Evolutionary conservation across 352 stramenopile species (phyloP).

Genomic region (Phytophthora foliorum): DNA sequence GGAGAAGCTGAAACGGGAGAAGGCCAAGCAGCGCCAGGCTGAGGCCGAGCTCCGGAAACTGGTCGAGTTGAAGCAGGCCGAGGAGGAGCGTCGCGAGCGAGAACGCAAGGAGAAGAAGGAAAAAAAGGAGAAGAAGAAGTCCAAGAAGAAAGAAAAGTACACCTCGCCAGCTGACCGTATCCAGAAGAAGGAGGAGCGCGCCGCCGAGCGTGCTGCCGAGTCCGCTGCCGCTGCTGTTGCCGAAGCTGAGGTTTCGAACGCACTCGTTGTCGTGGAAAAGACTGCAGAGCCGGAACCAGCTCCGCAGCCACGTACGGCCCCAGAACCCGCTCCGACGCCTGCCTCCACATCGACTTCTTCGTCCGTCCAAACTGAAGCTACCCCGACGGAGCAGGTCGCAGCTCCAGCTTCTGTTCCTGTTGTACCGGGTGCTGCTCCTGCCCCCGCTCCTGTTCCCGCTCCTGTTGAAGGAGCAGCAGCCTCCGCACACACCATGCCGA

Average conservation of each 20-base stretch:
- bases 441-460: conserved; percentile 20
- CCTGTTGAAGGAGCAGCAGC: conserved; percentile 3
- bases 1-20: conserved; percentile 50
- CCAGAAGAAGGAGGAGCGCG: conserved; percentile 50
- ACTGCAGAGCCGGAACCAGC: conserved; percentile 18
- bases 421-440: conserved; percentile 5
- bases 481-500: conserved; percentile 29
- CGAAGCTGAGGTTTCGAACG: conserved; percentile 49
- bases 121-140: conserved; percentile 58
- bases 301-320: conserved; percentile 8
- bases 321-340: conserved; percentile 5
- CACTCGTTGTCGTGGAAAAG: conserved; percentile 62
- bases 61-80: conserved; percentile 49
- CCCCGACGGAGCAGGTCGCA: background rate
- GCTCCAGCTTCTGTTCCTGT: conserved; percentile 9
- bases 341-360: conserved; percentile 8
- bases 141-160: conserved; percentile 71
- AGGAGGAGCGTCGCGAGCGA: conserved; percentile 48
- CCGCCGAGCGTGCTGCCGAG: conserved; percentile 29
- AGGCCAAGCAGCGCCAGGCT: conserved; percentile 48
- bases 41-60: conserved; percentile 48
- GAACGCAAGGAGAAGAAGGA: conserved; percentile 48
- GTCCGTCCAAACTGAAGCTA: conserved; percentile 16
- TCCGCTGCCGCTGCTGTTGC: conserved; percentile 20
- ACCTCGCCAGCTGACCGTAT: conserved; percentile 63